These are phyloP conservation scores for Hyaloscypha hepaticicola DNA, from an alignment of 495 filamentous ascomycete genomes.

Conservation along the genomic window DNA sequence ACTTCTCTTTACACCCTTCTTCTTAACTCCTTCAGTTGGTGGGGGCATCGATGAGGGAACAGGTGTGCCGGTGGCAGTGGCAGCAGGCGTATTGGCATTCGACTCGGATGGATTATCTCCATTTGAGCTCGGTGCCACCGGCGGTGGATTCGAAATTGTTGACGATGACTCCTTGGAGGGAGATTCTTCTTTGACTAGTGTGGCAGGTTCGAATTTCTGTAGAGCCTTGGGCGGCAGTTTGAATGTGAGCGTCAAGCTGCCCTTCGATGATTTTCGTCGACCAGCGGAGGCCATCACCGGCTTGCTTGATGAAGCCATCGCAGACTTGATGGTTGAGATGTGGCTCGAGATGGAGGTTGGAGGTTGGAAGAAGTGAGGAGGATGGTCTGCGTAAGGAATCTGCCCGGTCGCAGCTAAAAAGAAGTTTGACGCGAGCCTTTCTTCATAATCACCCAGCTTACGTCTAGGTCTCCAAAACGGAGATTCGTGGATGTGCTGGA, in stretches of 20 bases:
- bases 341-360: background rate
- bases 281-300: conserved; percentile 19
- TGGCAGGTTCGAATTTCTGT: conserved; percentile 43
- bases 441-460: background rate
- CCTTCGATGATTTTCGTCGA: conserved; percentile 36
- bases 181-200: conserved; percentile 38
- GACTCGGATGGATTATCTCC: conserved; percentile 51
- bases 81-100: conserved; percentile 49
- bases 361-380: too few species aligned
- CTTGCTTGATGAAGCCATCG: conserved; percentile 34
- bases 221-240: conserved; percentile 52
- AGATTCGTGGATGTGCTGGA: background rate
- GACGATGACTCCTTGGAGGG: conserved; percentile 36
- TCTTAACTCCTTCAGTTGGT: conserved; percentile 52
- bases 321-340: conserved; percentile 21
- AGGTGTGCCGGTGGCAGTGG: conserved; percentile 51
- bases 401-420: background rate
- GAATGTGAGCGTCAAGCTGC: conserved; percentile 46
- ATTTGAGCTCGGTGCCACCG: conserved; percentile 40
- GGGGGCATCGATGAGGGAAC: conserved; percentile 54
- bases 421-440: background rate
- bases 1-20: conserved; percentile 62
- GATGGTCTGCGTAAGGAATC: background rate
- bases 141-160: conserved; percentile 16
- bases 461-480: background rate